phyloP scores from a whole-genome alignment of 2,329 filamentous ascomycete species.

The Hymenoscyphus scutula region DNA sequence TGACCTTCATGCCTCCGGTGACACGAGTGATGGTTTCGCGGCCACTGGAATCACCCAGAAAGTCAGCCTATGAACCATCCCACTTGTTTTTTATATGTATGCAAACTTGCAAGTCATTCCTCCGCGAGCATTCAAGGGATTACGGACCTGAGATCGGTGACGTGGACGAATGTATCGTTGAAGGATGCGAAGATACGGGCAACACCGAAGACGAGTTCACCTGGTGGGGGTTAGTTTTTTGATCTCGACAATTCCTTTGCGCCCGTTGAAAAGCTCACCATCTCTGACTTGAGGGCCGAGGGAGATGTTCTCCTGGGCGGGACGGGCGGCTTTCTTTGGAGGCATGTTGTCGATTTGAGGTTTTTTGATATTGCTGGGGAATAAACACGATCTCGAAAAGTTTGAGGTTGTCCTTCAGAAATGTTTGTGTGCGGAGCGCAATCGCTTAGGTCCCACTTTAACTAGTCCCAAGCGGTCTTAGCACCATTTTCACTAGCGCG shows the following conservation, averaged over 20 bases:
- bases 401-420: background rate
- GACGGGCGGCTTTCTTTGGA: constrained; percentile 85
- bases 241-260: background rate
- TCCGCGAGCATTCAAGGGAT: constrained; percentile 24
- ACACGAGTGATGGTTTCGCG: constrained; percentile 99
- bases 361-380: constrained; percentile 31
- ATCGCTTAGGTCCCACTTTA: background rate
- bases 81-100: constrained; percentile 16
- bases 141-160: constrained; percentile 94
- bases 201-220: constrained; percentile 76
- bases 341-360: constrained; percentile 66
- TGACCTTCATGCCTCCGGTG: constrained; percentile 99
- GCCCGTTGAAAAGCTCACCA: constrained; percentile 56
- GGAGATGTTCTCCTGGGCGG: constrained; percentile 95
- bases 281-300: constrained; percentile 95
- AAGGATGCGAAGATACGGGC: constrained; percentile 77
- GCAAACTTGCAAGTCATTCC: constrained; percentile 6
- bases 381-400: constrained; percentile 4
- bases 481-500: background rate
- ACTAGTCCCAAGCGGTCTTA: background rate
- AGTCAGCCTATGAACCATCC: constrained; percentile 56
- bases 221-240: constrained; percentile 39
- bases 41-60: constrained; percentile 76
- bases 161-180: constrained; percentile 80
- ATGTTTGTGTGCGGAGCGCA: background rate